phyloP scores from a whole-genome alignment of 2,329 filamentous ascomycete species.

The Neophaeococcomyces aloes region DNA sequence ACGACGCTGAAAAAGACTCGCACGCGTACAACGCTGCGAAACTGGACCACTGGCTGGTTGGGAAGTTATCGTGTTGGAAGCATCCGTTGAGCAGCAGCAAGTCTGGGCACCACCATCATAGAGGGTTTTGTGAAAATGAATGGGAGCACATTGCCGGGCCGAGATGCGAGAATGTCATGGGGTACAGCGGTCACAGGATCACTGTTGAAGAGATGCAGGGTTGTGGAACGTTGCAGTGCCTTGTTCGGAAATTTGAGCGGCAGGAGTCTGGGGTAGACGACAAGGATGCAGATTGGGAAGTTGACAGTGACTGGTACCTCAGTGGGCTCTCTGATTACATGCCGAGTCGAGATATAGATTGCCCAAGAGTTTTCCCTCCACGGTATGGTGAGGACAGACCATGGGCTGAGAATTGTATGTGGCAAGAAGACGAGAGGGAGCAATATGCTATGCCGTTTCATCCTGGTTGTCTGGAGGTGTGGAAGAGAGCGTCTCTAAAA shows the following conservation, averaged over 20 bases:
- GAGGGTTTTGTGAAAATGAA: background rate
- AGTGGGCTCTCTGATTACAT: slow-evolving; percentile 7
- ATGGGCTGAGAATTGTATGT: background rate
- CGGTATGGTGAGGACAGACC: background rate
- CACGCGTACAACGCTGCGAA: no score
- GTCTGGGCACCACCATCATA: background rate
- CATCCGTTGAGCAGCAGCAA: background rate
- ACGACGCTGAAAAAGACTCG: background rate
- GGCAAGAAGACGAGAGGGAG: background rate
- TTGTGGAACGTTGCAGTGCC: slow-evolving; percentile 4
- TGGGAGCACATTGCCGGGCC: slow-evolving; percentile 6
- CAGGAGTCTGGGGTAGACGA: background rate
- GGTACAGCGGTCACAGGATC: slow-evolving; percentile 3
- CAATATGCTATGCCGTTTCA: slow-evolving; percentile 9
- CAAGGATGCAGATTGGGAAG: slow-evolving; percentile 7
- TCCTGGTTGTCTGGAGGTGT: slow-evolving; percentile 11
- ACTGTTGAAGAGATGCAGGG: slow-evolving; percentile 2
- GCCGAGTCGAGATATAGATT: slow-evolving; percentile 1
- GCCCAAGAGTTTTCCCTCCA: background rate
- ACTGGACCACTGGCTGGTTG: background rate
- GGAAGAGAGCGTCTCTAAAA: slow-evolving; percentile 5
- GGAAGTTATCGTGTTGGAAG: background rate
- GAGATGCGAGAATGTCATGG: background rate
- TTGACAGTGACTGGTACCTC: slow-evolving; percentile 5
- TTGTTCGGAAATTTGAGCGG: slow-evolving; percentile 6